Evolutionary conservation across 1,139 yeast genomes (phyloP).

Genomic region (Candida tunisiensis): DNA sequence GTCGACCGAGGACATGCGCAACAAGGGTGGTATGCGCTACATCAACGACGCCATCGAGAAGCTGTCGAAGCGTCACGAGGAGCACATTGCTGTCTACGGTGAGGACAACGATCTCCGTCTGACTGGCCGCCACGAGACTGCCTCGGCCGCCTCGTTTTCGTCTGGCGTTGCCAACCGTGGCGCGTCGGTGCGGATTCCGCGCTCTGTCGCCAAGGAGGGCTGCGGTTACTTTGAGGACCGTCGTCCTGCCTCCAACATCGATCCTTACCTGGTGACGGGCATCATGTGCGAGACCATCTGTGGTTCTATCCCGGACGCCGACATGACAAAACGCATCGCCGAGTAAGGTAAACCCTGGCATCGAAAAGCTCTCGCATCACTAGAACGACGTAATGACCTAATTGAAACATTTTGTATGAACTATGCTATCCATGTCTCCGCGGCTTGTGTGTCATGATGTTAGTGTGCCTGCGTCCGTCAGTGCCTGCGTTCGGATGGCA

Average conservation of each 20-base stretch:
- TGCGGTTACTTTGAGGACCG: slow-evolving; percentile 98
- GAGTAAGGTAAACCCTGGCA: too few relatives aligned
- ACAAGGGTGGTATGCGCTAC: slow-evolving; percentile 87
- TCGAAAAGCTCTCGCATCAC: too few relatives aligned
- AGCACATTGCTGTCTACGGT: slow-evolving; percentile 92
- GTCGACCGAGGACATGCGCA: slow-evolving; percentile 82
- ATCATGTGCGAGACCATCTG: slow-evolving; percentile 94
- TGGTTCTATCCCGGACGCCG: slow-evolving; percentile 92
- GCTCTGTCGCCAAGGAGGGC: slow-evolving; percentile 96
- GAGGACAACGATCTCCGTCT: slow-evolving; percentile 87
- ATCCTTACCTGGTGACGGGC: slow-evolving; percentile 97
- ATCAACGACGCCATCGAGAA: slow-evolving; percentile 88
- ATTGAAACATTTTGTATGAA: too few relatives aligned
- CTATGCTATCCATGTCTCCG: too few relatives aligned
- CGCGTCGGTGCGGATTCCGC: slow-evolving; percentile 95
- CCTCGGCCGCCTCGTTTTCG: slow-evolving; percentile 77
- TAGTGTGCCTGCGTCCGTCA: too few relatives aligned
- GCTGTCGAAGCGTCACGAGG: slow-evolving; percentile 90
- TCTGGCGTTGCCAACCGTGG: slow-evolving; percentile 99
- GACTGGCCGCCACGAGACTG: slow-evolving; percentile 98
- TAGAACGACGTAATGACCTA: too few relatives aligned
- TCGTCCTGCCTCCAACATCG: slow-evolving; percentile 99
- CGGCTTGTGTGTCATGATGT: too few relatives aligned
- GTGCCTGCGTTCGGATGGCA: too few relatives aligned
- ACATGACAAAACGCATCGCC: slow-evolving; percentile 31